Conservation (phyloP, 345 rosid genomes). For the Brassica incana region DNA sequence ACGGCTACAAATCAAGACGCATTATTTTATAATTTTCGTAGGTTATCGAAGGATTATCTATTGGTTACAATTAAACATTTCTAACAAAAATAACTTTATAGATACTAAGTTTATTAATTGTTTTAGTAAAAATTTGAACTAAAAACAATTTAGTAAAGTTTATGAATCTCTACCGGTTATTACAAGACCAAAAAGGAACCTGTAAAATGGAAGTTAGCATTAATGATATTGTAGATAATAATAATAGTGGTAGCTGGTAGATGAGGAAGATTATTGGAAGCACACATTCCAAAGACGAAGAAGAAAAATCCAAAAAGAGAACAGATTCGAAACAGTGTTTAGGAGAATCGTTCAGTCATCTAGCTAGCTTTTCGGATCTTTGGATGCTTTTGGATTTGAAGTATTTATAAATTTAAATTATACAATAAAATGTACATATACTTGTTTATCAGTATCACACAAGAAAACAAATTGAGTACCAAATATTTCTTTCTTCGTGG, state of each 20-base stretch:
- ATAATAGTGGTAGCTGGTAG: slow-evolving; percentile 21
- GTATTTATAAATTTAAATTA: neutral
- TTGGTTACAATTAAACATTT: neutral
- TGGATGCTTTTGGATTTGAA: slow-evolving; percentile 20
- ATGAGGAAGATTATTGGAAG: slow-evolving; percentile 41
- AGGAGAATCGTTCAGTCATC: slow-evolving; percentile 35
- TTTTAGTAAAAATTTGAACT: neutral
- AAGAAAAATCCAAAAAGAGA: slow-evolving; percentile 56
- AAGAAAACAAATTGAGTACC: slow-evolving; percentile 36
- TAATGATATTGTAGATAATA: neutral
- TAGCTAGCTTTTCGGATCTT: slow-evolving; percentile 37
- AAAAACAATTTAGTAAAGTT: too few relatives aligned
- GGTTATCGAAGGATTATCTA: neutral
- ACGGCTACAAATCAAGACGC: neutral
- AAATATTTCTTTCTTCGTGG: slow-evolving; percentile 39
- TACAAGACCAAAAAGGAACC: slow-evolving; percentile 2
- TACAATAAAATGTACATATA: slow-evolving; percentile 27
- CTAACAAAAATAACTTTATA: too few relatives aligned
- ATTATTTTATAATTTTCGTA: neutral
- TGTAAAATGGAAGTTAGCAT: neutral
- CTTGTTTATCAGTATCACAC: slow-evolving; percentile 42
- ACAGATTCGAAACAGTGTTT: slow-evolving; percentile 46
- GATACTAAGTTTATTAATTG: neutral
- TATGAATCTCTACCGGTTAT: too few relatives aligned
- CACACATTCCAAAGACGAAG: slow-evolving; percentile 56